Base-by-base conservation (phyloP, 2,329 filamentous ascomycete genomes). In the Ramularia endophylla region DNA sequence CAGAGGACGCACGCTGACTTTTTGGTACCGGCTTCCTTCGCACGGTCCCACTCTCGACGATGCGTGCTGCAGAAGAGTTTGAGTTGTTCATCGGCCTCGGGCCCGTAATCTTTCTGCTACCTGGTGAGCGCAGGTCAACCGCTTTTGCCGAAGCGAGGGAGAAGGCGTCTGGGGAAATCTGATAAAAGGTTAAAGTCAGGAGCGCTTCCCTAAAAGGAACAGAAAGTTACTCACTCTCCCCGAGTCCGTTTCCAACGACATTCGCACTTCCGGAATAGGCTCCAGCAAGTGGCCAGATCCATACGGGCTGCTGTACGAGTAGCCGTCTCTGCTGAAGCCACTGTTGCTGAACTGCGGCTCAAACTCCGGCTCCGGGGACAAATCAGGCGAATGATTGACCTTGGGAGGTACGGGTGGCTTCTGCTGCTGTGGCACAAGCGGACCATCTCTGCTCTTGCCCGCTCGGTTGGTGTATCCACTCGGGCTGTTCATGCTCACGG, bases 371-470 rank as follows among this genome's bases (percentile, higher is more conserved):
- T 58, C 56, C 4, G 42, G 43, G 29, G 19, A 16, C 22, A 25
- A 25, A 33, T 55, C 45, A 4, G 39, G 41, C n/a, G 56, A 46
- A 28, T 52, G 42, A 13, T 38, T 40, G 36, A 44, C 50, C 44
- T 54, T 47, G 12, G 51, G 51, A 8, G 54, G 48, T 18, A 54
- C 46, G 5, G 41, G 40, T 19, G 53, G 45, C 36, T 53, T 47
- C 28, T 45, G 39, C 28, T 33, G 38, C 33, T 71, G 69, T 11
- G 78, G 78, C 16, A 82, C 64, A 33, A 82, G 63, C 5, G 78
- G 78, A 0, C 75, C 77, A 16, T 78, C 72, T 42, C 80, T 75
- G 41, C 65, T 65, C 43, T 74, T 60, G 55, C 77, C 77, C 12
- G 73, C 69, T n/a, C 71, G 37, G 29, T 41, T 44, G 36, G 43